Evolutionary conservation across 345 rosid species (phyloP).

Genomic region (Boechera divaricarpa): DNA sequence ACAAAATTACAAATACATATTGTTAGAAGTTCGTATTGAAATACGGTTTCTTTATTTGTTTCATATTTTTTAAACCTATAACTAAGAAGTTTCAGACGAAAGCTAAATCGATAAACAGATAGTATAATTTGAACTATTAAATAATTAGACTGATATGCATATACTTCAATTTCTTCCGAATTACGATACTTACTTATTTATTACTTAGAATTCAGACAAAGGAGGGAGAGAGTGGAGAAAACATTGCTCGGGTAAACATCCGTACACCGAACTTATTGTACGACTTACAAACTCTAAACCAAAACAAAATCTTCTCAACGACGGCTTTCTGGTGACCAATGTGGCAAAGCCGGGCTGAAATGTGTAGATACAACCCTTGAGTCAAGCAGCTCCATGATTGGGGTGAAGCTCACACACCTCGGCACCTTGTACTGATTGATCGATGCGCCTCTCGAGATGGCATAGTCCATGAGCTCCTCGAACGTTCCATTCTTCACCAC

Average conservation of each 20-base stretch:
- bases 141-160: background rate
- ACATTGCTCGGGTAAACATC: slow-evolving; percentile 34
- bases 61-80: background rate
- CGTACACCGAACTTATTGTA: slow-evolving; percentile 40
- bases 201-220: slow-evolving; percentile 7
- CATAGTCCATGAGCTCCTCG: slow-evolving; percentile 93
- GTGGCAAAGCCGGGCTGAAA: slow-evolving; percentile 70
- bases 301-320: slow-evolving; percentile 30
- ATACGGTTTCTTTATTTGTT: background rate
- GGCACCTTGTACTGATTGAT: slow-evolving; percentile 90
- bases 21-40: background rate
- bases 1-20: background rate
- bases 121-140: background rate
- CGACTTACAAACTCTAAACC: slow-evolving; percentile 27
- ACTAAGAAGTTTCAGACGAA: background rate
- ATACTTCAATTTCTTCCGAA: slow-evolving; percentile 9
- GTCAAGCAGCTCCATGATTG: slow-evolving; percentile 75
- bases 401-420: slow-evolving; percentile 80
- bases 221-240: background rate
- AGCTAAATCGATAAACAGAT: background rate
- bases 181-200: background rate
- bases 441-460: slow-evolving; percentile 86
- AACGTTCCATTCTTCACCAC: slow-evolving; percentile 80
- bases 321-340: slow-evolving; percentile 65
- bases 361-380: slow-evolving; percentile 67